These are phyloP conservation scores for Amesomyces nigricolor DNA, from an alignment of 2,329 filamentous ascomycete species.

Conservation along the genomic window DNA sequence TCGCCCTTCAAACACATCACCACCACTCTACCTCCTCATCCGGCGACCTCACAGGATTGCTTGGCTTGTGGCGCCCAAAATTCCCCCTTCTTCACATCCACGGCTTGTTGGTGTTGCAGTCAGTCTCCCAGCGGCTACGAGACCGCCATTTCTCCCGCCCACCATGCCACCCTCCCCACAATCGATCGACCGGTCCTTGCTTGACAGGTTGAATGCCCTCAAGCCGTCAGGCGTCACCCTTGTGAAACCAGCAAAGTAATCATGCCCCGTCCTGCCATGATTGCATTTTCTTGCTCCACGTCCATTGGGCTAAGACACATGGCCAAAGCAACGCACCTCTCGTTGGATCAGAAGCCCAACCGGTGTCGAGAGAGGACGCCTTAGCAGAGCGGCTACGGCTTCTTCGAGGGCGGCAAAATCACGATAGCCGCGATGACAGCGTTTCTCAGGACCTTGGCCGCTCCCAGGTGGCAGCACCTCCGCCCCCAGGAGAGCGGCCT, in stretches of 20 bases:
- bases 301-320: slow-evolving; percentile 10
- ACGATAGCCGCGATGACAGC: slow-evolving; percentile 9
- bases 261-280: neutral
- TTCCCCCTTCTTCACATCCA: too few species aligned
- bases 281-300: neutral
- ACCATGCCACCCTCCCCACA: slow-evolving; percentile 13
- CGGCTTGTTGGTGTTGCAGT: too few species aligned
- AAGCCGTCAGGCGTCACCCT: slow-evolving; percentile 36
- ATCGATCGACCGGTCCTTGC: slow-evolving; percentile 40
- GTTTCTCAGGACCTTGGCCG: slow-evolving; percentile 10
- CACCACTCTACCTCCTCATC: too few species aligned
- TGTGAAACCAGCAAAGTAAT: slow-evolving; percentile 38
- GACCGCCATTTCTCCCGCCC: neutral
- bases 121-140: neutral
- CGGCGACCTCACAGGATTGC: too few species aligned
- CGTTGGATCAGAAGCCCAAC: slow-evolving; percentile 10
- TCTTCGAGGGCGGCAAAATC: slow-evolving; percentile 39
- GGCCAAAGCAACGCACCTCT: slow-evolving; percentile 13
- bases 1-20: too few species aligned
- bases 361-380: slow-evolving; percentile 44
- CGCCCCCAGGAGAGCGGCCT: neutral
- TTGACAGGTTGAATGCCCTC: slow-evolving; percentile 51
- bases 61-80: neutral
- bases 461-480: slow-evolving; percentile 1
- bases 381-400: slow-evolving; percentile 48